Conservation (phyloP, 352 stramenopile species). For the Phytophthora multivora region DNA sequence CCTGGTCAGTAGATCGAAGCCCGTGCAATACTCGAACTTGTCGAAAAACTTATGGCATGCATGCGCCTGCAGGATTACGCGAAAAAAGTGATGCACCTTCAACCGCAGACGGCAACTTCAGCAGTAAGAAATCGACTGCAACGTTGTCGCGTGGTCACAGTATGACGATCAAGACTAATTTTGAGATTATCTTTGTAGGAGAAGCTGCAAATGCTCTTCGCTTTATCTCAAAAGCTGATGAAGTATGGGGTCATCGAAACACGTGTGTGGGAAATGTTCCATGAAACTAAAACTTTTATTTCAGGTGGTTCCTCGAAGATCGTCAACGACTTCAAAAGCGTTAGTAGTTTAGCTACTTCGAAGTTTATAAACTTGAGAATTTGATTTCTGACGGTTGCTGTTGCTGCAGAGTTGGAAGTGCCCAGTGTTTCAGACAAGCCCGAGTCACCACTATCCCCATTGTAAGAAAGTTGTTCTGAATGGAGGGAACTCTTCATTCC, state of each 20-base stretch:
- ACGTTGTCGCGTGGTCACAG: background rate
- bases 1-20: conserved; percentile 14
- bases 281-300: background rate
- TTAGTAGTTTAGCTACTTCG: conserved; percentile 5
- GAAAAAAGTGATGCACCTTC: conserved; percentile 39
- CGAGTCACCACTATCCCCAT: background rate
- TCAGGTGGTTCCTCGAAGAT: conserved; percentile 40
- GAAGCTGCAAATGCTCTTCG: conserved; percentile 47
- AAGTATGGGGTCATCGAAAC: conserved; percentile 18
- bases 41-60: background rate
- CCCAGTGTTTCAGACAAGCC: background rate
- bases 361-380: background rate
- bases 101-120: conserved; percentile 28
- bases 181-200: conserved; percentile 18
- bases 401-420: conserved; percentile 1
- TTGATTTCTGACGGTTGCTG: background rate
- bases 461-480: conserved; percentile 10
- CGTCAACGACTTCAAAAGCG: conserved; percentile 23
- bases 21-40: background rate
- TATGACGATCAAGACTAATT: too few relatives aligned
- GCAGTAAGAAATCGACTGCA: conserved; percentile 6
- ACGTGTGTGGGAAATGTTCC: background rate
- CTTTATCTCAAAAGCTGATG: conserved; percentile 41
- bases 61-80: conserved; percentile 33
- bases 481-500: too few relatives aligned